These are phyloP conservation scores for Fusarium goolgardi DNA, from an alignment of 2,329 filamentous ascomycete genomes.

Conservation along the genomic window DNA sequence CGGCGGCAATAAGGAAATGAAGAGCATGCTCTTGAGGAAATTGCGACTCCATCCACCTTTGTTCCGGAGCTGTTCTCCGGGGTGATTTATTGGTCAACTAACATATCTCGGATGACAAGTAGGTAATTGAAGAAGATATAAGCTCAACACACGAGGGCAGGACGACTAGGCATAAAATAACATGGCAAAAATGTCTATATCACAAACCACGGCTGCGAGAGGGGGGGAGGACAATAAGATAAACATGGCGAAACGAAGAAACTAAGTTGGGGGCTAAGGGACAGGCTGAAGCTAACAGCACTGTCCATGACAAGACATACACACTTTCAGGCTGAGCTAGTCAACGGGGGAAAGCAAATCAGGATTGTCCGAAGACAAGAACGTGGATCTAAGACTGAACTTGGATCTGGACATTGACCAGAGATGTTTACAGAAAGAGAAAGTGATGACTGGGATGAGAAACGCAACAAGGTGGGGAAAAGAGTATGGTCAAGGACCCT, in stretches of 20 bases:
- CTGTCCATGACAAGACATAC: background rate
- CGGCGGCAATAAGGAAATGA: conserved; percentile 19
- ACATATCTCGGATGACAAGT: background rate
- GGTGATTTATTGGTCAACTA: background rate
- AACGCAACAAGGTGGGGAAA: conserved; percentile 37
- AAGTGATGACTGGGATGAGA: conserved; percentile 26
- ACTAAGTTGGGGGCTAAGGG: conserved; percentile 15
- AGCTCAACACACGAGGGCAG: background rate
- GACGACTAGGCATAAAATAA: background rate
- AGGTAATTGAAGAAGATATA: background rate
- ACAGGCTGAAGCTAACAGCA: conserved; percentile 36
- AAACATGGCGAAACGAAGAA: conserved; percentile 15
- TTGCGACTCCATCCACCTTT: conserved; percentile 9
- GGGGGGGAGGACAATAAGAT: conserved; percentile 25
- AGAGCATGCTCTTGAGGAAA: conserved; percentile 9
- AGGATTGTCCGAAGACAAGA: conserved; percentile 17
- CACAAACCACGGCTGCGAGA: conserved; percentile 1
- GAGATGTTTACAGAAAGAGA: conserved; percentile 19
- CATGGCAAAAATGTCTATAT: background rate
- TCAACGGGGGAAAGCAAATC: conserved; percentile 16
- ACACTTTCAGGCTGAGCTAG: conserved; percentile 32
- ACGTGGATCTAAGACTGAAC: conserved; percentile 16
- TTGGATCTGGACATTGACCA: conserved; percentile 19
- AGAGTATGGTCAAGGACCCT: conserved; percentile 31
- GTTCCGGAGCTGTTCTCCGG: conserved; percentile 1